Conservation (phyloP, 2,329 filamentous ascomycete species). For the Claviceps sp. region DNA sequence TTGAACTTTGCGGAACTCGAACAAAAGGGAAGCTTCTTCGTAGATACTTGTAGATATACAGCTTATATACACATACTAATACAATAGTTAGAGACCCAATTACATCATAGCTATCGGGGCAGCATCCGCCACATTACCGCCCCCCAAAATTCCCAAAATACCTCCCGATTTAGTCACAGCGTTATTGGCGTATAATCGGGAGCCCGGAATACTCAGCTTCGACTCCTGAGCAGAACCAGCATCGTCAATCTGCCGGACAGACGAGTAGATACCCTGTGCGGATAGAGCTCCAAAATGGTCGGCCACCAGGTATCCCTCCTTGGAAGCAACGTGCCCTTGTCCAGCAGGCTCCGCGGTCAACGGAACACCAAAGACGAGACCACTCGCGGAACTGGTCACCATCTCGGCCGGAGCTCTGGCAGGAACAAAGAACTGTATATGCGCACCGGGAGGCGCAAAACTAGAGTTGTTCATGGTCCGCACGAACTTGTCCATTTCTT, state of each 20-base stretch:
- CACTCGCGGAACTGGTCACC: slow-evolving; percentile 8
- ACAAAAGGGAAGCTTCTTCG: too few species aligned
- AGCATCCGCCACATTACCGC: slow-evolving; percentile 7
- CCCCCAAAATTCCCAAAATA: neutral
- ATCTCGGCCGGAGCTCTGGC: slow-evolving; percentile 15
- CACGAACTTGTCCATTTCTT: slow-evolving; percentile 41
- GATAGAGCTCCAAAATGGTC: slow-evolving; percentile 50
- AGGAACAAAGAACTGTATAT: slow-evolving; percentile 51
- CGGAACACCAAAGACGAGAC: slow-evolving; percentile 22
- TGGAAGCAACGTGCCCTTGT: neutral
- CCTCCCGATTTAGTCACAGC: neutral
- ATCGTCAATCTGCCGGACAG: slow-evolving; percentile 9
- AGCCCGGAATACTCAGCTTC: slow-evolving; percentile 23
- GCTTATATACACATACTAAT: neutral
- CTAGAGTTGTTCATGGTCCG: slow-evolving; percentile 32
- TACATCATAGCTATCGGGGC: slow-evolving; percentile 6
- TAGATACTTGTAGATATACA: neutral
- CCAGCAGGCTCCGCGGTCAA: slow-evolving; percentile 6
- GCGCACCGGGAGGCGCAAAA: slow-evolving; percentile 49
- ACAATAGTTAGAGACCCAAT: neutral
- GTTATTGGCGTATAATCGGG: slow-evolving; percentile 14
- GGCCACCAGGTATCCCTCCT: slow-evolving; percentile 3
- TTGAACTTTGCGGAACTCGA: too few species aligned
- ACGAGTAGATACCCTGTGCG: slow-evolving; percentile 44
- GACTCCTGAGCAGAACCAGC: slow-evolving; percentile 9